Evolutionary conservation across 2,329 filamentous ascomycete species (phyloP).

Genomic region (Domatiomyces globalis): DNA sequence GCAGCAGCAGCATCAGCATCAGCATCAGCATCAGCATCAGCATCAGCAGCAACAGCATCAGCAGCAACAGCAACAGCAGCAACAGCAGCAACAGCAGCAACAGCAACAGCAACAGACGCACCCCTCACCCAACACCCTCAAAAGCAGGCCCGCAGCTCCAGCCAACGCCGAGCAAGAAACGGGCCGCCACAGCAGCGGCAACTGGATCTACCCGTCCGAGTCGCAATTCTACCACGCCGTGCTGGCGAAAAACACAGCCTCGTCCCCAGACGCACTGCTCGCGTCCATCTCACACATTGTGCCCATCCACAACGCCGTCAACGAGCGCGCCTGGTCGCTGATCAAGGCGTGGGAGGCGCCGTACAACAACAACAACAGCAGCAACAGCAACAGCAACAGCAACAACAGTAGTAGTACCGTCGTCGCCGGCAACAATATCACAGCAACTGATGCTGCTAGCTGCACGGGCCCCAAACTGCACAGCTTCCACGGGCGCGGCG

Average conservation of each 20-base stretch:
- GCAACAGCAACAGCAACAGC: neutral
- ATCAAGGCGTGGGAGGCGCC: constrained; percentile 69
- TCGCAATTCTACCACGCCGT: constrained; percentile 98
- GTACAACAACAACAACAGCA: constrained; percentile 17
- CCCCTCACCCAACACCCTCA: constrained; percentile 21
- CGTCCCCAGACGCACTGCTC: constrained; percentile 32
- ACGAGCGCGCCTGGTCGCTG: constrained; percentile 88
- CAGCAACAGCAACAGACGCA: constrained; percentile 12
- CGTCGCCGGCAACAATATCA: constrained; percentile 38
- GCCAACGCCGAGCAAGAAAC: constrained; percentile 71
- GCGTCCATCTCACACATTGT: constrained; percentile 52
- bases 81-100: constrained; percentile 16
- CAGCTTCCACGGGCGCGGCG: constrained; percentile 57
- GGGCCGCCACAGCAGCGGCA: constrained; percentile 56
- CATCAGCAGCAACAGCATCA: too few species aligned
- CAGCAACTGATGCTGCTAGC: constrained; percentile 27
- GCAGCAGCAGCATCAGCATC: constrained; percentile 1
- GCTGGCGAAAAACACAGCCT: constrained; percentile 64
- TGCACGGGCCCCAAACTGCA: constrained; percentile 70
- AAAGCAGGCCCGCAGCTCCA: constrained; percentile 23
- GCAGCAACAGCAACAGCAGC: constrained; percentile 5
- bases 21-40: constrained; percentile 14
- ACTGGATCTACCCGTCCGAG: constrained; percentile 96
- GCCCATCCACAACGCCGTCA: constrained; percentile 97
- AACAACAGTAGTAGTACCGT: constrained; percentile 33